Base-by-base conservation (phyloP, 495 filamentous ascomycete genomes). In the Hypomontagnella submonticulosa region DNA sequence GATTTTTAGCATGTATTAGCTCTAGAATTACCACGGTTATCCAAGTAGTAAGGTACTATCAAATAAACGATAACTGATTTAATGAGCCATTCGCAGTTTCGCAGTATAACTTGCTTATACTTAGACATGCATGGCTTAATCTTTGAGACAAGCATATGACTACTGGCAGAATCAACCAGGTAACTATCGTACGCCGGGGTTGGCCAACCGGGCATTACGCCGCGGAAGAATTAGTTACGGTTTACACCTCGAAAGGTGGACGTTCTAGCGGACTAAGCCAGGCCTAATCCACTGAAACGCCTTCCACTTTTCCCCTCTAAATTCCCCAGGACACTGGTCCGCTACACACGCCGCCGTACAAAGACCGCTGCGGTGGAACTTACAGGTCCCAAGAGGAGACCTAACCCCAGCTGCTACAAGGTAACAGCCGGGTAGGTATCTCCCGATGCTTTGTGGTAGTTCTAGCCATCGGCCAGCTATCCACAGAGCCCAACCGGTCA, bases 401-500 rank as follows among this genome's bases (percentile, higher is more conserved):
- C 43, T 4, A 11, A 16, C 11, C 43, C 43, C 18, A 10, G 43
- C 43, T 23, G 43, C 18, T 47, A 20, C 43, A 6, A 2, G 43
- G 43, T 20, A 47, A 20, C 43, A 23, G 23, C 43, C 4, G 20
- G 43, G 43, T 6, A 47, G 43, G 43, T 47, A 23, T 20, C 43
- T 27, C 43, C 43, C 19, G 43, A 47, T n/a, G 12, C 43, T 47
- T 47, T 23, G 18, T 23, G 43, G 43, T 47, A 27, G 23, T 18
- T 15, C 20, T 47, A 47, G 43, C 43, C 18, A 47, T 47, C 3
- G 18, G 43, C 43, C 43, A 47, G 20, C 43, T 23, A 30, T 47
- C 43, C 43, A 47, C 43, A 47, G 43, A 47, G 43, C 43, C 43
- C 43, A 47, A 55, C 79, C 36, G 61, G 56, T 68, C 76, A 67